Conservation (phyloP, 1,284 basidiomycete species). For the Melampsora americana region DNA sequence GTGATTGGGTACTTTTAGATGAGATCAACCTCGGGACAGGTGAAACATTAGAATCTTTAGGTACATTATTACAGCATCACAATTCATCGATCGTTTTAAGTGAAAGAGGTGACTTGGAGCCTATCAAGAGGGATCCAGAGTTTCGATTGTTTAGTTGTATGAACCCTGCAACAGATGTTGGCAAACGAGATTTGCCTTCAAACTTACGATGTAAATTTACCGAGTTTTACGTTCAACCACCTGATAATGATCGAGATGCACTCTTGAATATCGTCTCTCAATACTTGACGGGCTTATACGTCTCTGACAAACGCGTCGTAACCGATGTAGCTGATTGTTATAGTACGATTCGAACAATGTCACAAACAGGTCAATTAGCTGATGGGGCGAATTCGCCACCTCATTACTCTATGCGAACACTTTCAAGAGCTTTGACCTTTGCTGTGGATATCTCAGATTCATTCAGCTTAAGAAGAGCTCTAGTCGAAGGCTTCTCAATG, state of each 20-base stretch:
- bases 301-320: slow-evolving; percentile 82
- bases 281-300: slow-evolving; percentile 79
- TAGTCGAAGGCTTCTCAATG: slow-evolving; percentile 97
- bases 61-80: slow-evolving; percentile 77
- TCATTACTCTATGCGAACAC: slow-evolving; percentile 95
- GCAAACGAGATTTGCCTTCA: slow-evolving; percentile 92
- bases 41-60: slow-evolving; percentile 90
- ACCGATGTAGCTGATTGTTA: slow-evolving; percentile 93
- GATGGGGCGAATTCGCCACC: slow-evolving; percentile 94
- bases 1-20: slow-evolving; percentile 94
- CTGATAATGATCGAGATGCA: slow-evolving; percentile 87
- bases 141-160: slow-evolving; percentile 98
- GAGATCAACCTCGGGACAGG: slow-evolving; percentile 93
- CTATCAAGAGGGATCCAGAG: slow-evolving; percentile 83
- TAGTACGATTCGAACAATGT: slow-evolving; percentile 72
- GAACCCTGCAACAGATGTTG: slow-evolving; percentile 99
- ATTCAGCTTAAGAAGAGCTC: slow-evolving; percentile 72
- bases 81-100: slow-evolving; percentile 86
- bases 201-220: slow-evolving; percentile 89
- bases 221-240: slow-evolving; percentile 88
- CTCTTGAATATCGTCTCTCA: slow-evolving; percentile 81
- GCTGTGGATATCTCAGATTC: slow-evolving; percentile 73
- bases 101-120: slow-evolving; percentile 87
- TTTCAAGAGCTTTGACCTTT: slow-evolving; percentile 86
- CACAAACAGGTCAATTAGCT: slow-evolving; percentile 75